Evolutionary conservation across 2,329 filamentous ascomycete genomes (phyloP).

Genomic region (Fusarium napiforme): DNA sequence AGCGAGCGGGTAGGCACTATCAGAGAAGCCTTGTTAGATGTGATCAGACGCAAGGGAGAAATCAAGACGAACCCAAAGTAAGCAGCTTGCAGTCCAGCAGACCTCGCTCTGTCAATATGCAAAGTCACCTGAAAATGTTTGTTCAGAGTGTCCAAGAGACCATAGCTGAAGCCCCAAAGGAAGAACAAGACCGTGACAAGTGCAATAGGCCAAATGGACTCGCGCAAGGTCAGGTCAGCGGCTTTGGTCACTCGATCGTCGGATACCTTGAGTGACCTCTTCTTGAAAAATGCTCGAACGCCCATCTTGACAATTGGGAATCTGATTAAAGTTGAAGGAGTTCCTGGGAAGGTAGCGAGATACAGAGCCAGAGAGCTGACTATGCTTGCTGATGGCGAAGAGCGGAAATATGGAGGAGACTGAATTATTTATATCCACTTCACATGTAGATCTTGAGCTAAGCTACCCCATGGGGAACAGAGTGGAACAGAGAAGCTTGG

Average conservation of each 20-base stretch:
- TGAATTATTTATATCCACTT: not conserved
- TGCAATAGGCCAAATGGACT: conserved; percentile 73
- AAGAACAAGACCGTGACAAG: conserved; percentile 63
- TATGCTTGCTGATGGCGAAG: not conserved
- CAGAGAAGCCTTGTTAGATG: not conserved
- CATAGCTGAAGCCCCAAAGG: conserved; percentile 60
- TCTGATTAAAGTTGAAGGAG: not conserved
- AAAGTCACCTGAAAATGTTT: conserved; percentile 60
- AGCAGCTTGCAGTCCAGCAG: conserved; percentile 60
- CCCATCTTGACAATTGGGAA: conserved; percentile 49
- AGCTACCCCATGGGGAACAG: not conserved
- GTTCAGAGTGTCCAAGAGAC: conserved; percentile 61
- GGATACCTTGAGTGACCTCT: conserved; percentile 57
- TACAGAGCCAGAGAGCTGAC: not conserved
- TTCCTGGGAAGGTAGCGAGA: too few relatives aligned
- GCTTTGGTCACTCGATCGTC: conserved; percentile 55
- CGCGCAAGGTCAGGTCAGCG: conserved; percentile 69
- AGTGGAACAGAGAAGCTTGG: not conserved
- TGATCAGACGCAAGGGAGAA: not conserved
- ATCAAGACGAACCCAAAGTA: conserved; percentile 64
- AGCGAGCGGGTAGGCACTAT: conserved; percentile 73
- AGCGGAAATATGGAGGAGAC: not conserved
- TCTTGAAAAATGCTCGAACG: conserved; percentile 56
- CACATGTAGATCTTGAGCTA: not conserved
- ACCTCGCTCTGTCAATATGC: conserved; percentile 56